phyloP scores from a whole-genome alignment of 2,329 filamentous ascomycete genomes.

The Drechslerella stenobrocha region DNA sequence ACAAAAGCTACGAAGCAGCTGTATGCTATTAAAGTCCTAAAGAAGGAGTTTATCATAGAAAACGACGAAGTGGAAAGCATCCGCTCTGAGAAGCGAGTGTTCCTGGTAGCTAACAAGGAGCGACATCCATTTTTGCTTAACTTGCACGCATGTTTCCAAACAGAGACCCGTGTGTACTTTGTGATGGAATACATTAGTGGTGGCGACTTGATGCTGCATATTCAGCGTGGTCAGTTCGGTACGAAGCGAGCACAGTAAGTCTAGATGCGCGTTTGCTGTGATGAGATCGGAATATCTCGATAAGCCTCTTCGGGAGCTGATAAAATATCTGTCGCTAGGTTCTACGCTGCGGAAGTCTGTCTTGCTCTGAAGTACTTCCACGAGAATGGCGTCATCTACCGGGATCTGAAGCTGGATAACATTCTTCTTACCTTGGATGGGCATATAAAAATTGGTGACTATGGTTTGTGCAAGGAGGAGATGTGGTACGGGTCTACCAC shows the following conservation, averaged over 20 bases:
- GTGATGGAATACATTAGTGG: slow-evolving; percentile 99
- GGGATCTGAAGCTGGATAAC: slow-evolving; percentile 78
- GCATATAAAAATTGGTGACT: slow-evolving; percentile 98
- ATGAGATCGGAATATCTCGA: neutral
- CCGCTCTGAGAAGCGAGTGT: slow-evolving; percentile 94
- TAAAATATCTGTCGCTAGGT: slow-evolving; percentile 61
- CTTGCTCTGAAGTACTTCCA: slow-evolving; percentile 98
- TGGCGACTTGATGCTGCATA: slow-evolving; percentile 98
- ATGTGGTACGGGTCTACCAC: slow-evolving; percentile 99
- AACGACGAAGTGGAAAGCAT: slow-evolving; percentile 99
- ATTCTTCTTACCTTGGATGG: slow-evolving; percentile 93
- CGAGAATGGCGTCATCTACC: slow-evolving; percentile 97
- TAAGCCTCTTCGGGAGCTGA: slow-evolving; percentile 26
- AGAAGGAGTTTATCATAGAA: slow-evolving; percentile 99
- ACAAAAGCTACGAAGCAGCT: slow-evolving; percentile 89
- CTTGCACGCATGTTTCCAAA: slow-evolving; percentile 97
- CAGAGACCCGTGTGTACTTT: slow-evolving; percentile 96
- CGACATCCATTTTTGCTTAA: slow-evolving; percentile 93
- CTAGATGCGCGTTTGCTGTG: neutral
- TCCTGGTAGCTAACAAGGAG: slow-evolving; percentile 95
- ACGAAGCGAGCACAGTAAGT: slow-evolving; percentile 92
- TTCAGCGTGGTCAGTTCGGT: slow-evolving; percentile 93
- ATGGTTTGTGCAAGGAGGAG: slow-evolving; percentile 98
- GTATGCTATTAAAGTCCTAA: slow-evolving; percentile 97
- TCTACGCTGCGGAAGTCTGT: slow-evolving; percentile 97